phyloP scores from a whole-genome alignment of 2,329 filamentous ascomycete species.

The Phaeosphaeria sp. region DNA sequence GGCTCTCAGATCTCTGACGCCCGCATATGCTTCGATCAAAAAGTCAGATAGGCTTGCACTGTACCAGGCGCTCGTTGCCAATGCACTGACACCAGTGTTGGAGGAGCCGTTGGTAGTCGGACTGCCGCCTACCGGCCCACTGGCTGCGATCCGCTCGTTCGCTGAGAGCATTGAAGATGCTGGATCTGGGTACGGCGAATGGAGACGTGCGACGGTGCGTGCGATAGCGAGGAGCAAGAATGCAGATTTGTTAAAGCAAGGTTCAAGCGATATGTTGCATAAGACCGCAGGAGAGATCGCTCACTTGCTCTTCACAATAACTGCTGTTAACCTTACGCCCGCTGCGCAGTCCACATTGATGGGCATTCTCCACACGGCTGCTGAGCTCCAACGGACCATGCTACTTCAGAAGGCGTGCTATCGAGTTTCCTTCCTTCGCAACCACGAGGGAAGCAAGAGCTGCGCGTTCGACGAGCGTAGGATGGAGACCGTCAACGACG shows the following conservation, averaged over 20 bases:
- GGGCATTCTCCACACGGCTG: slow-evolving; percentile 30
- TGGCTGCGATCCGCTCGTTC: slow-evolving; percentile 23
- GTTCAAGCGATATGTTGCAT: slow-evolving; percentile 21
- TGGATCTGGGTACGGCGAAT: slow-evolving; percentile 31
- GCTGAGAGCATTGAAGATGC: slow-evolving; percentile 23
- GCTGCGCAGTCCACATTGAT: slow-evolving; percentile 25
- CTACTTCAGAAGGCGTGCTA: slow-evolving; percentile 42
- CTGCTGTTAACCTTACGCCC: slow-evolving; percentile 22
- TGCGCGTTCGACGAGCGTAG: slow-evolving; percentile 26
- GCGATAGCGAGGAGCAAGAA: slow-evolving; percentile 26
- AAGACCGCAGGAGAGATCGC: slow-evolving; percentile 24
- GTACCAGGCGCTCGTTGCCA: slow-evolving; percentile 40
- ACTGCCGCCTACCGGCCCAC: slow-evolving; percentile 27
- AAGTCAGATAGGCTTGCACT: slow-evolving; percentile 36
- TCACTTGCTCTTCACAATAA: slow-evolving; percentile 31
- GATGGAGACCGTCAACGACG: slow-evolving; percentile 43
- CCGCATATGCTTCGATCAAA: slow-evolving; percentile 17
- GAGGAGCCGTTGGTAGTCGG: slow-evolving; percentile 34
- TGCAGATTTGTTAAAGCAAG: slow-evolving; percentile 13
- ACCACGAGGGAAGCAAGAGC: slow-evolving; percentile 1
- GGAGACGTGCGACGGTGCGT: slow-evolving; percentile 39
- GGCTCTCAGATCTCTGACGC: slow-evolving; percentile 23
- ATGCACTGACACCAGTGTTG: slow-evolving; percentile 36
- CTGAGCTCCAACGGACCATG: slow-evolving; percentile 34
- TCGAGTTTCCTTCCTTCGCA: slow-evolving; percentile 30